Percentiles rank a stretch among this genome's conserved stretches.
Evolutionary conservation across 345 rosid species (phyloP).

Genomic region (Euphorbia tirucalli): DNA sequence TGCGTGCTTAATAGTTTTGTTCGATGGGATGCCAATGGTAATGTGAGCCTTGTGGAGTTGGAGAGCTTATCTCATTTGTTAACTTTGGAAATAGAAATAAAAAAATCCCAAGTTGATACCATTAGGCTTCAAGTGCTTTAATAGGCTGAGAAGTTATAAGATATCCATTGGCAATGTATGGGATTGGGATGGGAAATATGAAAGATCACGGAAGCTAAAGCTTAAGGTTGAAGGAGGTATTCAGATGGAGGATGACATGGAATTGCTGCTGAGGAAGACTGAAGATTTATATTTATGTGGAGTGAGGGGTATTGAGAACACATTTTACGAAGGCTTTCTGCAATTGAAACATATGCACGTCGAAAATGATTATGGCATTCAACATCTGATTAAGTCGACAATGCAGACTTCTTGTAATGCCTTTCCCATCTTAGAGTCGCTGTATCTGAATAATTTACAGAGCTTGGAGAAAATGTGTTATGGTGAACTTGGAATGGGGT

Average conservation of each 20-base stretch:
- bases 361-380: background rate
- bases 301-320: no score
- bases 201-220: conserved; percentile 12
- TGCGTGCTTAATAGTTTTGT: conserved; percentile 19
- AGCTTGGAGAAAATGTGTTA: no score
- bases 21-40: conserved; percentile 26
- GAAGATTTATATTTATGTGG: background rate
- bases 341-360: background rate
- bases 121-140: no score
- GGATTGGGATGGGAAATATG: background rate
- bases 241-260: background rate
- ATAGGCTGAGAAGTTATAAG: no score
- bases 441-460: no score
- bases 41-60: conserved; percentile 22
- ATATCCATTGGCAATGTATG: no score
- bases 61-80: conserved; percentile 11
- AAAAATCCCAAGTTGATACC: no score
- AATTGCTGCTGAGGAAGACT: background rate
- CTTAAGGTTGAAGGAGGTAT: conserved; percentile 8
- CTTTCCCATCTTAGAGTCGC: background rate
- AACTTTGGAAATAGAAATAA: no score
- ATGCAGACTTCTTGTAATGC: background rate
- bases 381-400: background rate
- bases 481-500: no score
- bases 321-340: background rate